A percentile compares a stretch with the other conserved stretches of the same genome.
These are phyloP conservation scores for Coprinopsis marcescibilis DNA, from an alignment of 768 basidiomycete genomes.

Conservation along the genomic window DNA sequence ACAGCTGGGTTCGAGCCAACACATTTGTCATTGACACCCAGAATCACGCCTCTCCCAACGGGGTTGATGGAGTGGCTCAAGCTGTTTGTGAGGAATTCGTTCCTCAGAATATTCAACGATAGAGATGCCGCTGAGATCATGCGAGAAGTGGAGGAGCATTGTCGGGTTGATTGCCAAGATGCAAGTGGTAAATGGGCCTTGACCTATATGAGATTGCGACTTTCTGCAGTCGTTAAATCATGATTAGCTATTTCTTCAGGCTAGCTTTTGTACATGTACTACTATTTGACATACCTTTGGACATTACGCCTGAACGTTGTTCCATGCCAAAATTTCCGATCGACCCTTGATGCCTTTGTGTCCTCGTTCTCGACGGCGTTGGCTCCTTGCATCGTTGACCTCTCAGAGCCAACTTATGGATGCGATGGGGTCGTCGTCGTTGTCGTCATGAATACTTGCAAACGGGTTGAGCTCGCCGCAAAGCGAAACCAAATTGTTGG, in stretches of 20 bases:
- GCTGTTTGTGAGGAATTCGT: constrained; percentile 57
- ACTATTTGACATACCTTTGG: too few species aligned
- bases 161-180: constrained; percentile 52
- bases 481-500: too few species aligned
- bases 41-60: constrained; percentile 46
- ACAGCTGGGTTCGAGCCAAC: constrained; percentile 51
- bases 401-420: too few species aligned
- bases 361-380: too few species aligned
- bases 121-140: constrained; percentile 55
- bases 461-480: too few species aligned
- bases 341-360: too few species aligned
- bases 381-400: too few species aligned
- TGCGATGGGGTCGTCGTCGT: too few species aligned
- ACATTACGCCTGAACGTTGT: too few species aligned
- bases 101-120: constrained; percentile 48
- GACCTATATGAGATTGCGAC: constrained; percentile 69
- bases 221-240: constrained; percentile 46
- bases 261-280: too few species aligned
- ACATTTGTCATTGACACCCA: constrained; percentile 49
- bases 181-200: constrained; percentile 57
- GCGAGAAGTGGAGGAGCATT: constrained; percentile 53
- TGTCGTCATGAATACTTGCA: neutral
- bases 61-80: constrained; percentile 61
- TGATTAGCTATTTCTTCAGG: too few species aligned
- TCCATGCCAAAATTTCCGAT: too few species aligned